Evolutionary conservation across 176 grass and related monocot genomes (phyloP).

Genomic region (Pharus latifolius): DNA sequence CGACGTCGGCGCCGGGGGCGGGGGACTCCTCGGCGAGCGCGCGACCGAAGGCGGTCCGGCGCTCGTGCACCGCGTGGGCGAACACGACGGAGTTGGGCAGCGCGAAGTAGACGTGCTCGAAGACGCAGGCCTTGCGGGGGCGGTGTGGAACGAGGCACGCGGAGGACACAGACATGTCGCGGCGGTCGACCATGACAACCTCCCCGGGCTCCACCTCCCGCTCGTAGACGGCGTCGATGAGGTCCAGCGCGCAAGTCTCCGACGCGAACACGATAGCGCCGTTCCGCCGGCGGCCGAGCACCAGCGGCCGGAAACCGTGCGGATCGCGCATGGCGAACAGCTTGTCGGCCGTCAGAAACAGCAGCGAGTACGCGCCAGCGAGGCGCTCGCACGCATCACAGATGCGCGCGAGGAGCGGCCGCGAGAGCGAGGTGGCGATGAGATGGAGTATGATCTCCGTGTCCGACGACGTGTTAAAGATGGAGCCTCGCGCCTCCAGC

Average conservation of each 20-base stretch:
- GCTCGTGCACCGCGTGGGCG: constrained; percentile 58
- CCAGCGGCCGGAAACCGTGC: constrained; percentile 69
- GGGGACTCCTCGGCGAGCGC: constrained; percentile 58
- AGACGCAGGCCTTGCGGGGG: constrained; percentile 44
- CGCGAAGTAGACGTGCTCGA: constrained; percentile 73
- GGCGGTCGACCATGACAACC: constrained; percentile 54
- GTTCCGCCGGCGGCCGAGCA: constrained; percentile 50
- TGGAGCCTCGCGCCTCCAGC: constrained; percentile 52
- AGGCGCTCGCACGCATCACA: constrained; percentile 50
- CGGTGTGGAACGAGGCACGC: constrained; percentile 41
- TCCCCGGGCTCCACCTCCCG: constrained; percentile 76
- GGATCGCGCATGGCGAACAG: constrained; percentile 66
- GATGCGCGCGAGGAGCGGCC: constrained; percentile 51
- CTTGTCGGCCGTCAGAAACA: constrained; percentile 55
- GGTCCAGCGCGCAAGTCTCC: constrained; percentile 71
- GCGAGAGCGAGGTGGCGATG: constrained; percentile 48
- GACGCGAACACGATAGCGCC: constrained; percentile 69
- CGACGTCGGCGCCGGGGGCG: constrained; percentile 35
- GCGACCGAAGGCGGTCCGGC: constrained; percentile 55
- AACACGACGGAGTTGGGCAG: constrained; percentile 67
- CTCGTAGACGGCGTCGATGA: constrained; percentile 63
- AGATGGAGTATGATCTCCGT: constrained; percentile 78
- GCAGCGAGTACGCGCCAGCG: constrained; percentile 51
- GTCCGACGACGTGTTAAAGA: constrained; percentile 64
- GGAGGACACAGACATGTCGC: constrained; percentile 39